Conservation (phyloP, 2,329 filamentous ascomycete genomes). For the Hypoxylon sp. region DNA sequence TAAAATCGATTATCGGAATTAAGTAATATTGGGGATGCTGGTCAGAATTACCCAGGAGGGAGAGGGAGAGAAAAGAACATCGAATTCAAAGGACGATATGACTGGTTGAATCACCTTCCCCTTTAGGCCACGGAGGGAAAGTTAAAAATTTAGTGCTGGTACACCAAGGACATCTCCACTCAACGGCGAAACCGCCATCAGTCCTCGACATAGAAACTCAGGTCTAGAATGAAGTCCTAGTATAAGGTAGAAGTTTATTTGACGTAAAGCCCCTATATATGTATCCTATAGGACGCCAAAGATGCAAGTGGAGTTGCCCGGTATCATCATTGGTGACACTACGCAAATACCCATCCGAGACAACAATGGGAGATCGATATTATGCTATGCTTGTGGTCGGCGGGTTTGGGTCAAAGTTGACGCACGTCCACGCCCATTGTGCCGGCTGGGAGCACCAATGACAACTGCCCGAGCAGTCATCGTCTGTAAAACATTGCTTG, state of each 20-base stretch:
- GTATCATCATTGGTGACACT: not conserved
- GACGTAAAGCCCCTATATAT: not conserved
- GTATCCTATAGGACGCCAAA: not conserved
- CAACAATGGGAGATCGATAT: not conserved
- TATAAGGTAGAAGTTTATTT: not conserved
- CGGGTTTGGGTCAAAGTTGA: conserved; percentile 4
- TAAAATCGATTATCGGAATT: conserved; percentile 3
- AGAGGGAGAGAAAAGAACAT: not conserved
- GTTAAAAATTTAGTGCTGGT: not conserved
- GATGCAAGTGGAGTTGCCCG: not conserved
- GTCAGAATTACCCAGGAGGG: not conserved
- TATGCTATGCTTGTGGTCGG: not conserved
- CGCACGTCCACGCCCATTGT: conserved; percentile 4
- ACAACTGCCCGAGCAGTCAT: conserved; percentile 21
- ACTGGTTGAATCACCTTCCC: not conserved
- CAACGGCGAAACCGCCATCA: not conserved
- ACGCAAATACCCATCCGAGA: not conserved
- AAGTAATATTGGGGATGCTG: not conserved
- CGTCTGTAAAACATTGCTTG: conserved; percentile 14
- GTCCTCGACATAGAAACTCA: not conserved
- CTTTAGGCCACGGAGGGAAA: not conserved
- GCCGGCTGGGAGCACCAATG: conserved; percentile 7
- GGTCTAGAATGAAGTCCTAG: not conserved
- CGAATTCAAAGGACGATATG: not conserved
- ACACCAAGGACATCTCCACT: not conserved